Evolutionary conservation across 2,329 filamentous ascomycete genomes (phyloP), one percentile per base, ranked within the genome.

Genomic region (Orbilia oligospora): DNA sequence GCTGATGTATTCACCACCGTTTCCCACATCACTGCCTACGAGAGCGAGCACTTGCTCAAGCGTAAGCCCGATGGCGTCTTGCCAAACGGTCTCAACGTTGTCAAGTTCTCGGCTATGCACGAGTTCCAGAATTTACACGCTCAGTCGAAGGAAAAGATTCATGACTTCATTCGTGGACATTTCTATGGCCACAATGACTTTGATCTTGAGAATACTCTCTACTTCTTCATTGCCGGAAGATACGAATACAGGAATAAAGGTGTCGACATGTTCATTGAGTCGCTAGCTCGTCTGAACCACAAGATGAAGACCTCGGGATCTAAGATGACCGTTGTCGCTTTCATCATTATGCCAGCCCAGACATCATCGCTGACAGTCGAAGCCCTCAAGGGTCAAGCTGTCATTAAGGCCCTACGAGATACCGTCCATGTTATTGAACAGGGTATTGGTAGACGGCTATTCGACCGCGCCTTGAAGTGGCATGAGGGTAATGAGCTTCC

Each of bases 261-360:
- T 83, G 95, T 97, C 9, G 96, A 99, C 85, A 98, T 99, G 96
- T 99, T 98, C 85, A 97, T 99, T 81, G 96, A 99, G 86, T 96
- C 94, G 2, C 87, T 99, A 80, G 96, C 96, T 30, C 92, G 96
- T 51, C 87, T 99, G 82, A 99, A 99, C 86, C 94, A 98, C 87
- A 90, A 92, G 46, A 90, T 99, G 83, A 98, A 98, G 88, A 86
- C 86, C 65, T 86, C 90, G 6, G 93, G 93, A 61, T 97, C 93
- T 82, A 97, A 96, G 86, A 94, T 91, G 84, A 98, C 96, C 0
- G 92, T 99, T 6, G 95, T 99, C 18, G 95, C 96, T 20, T 99
- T 99, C 84, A 92, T 99, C 85, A 98, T 99, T 84, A 97, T 99
- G 93, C 96, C 96, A 1, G 96, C 96, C 0, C 94, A 98, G 85